Conservation (phyloP, 768 basidiomycete genomes). For the Rhizopogon vinicolor region DNA sequence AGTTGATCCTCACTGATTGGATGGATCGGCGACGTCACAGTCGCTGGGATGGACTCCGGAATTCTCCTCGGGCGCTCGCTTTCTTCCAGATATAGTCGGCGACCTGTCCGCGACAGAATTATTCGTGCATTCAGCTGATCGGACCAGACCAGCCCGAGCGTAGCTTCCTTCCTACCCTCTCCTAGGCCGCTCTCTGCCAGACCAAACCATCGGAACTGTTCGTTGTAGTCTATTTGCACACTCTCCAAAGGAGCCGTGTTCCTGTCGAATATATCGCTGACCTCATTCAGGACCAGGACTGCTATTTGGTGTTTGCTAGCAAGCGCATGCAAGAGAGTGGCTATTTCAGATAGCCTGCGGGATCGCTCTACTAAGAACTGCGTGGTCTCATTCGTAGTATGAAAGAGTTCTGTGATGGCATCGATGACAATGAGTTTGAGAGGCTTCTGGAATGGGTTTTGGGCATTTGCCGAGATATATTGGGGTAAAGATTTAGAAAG, state of each 20-base stretch:
- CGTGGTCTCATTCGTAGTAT: slow-evolving; percentile 54
- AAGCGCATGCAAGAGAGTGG: slow-evolving; percentile 64
- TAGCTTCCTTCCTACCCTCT: slow-evolving; percentile 70
- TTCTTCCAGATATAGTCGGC: slow-evolving; percentile 52
- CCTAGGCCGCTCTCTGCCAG: slow-evolving; percentile 55
- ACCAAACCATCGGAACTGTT: slow-evolving; percentile 75
- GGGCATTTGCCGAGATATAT: slow-evolving; percentile 36
- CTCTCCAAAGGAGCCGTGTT: slow-evolving; percentile 8
- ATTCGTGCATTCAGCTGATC: slow-evolving; percentile 87
- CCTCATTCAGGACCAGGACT: slow-evolving; percentile 86
- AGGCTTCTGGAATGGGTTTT: slow-evolving; percentile 39
- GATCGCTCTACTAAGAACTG: slow-evolving; percentile 69
- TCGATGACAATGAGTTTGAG: slow-evolving; percentile 83
- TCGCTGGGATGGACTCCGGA: slow-evolving; percentile 2
- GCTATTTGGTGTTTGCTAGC: slow-evolving; percentile 63
- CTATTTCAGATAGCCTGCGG: slow-evolving; percentile 60
- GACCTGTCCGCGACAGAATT: slow-evolving; percentile 73
- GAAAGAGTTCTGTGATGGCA: slow-evolving; percentile 83
- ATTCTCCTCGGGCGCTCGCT: slow-evolving; percentile 24
- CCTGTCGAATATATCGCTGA: slow-evolving; percentile 68
- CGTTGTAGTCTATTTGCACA: slow-evolving; percentile 54
- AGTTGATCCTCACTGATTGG: slow-evolving; percentile 32
- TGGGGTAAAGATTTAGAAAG: slow-evolving; percentile 51
- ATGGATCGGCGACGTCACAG: slow-evolving; percentile 1
- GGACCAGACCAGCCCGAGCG: slow-evolving; percentile 88